Percentiles rank a stretch among this genome's conserved stretches.
These are phyloP conservation scores for Penicillium cinerascens DNA, from an alignment of 495 filamentous ascomycete genomes.

Conservation along the genomic window DNA sequence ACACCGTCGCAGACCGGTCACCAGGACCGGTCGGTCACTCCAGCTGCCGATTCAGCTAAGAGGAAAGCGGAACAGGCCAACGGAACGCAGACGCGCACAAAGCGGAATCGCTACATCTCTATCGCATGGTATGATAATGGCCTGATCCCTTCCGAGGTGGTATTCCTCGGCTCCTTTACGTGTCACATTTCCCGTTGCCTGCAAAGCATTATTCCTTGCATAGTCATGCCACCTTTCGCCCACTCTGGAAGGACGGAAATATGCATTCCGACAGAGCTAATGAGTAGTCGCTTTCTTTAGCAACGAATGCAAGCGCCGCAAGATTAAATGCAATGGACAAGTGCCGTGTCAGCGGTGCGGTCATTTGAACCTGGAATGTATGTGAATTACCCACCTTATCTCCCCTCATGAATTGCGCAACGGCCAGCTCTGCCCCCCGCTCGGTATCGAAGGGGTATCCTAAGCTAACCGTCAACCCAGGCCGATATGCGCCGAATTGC, in stretches of 20 bases:
- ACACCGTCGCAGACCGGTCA: constrained; percentile 20
- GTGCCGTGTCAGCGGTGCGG: constrained; percentile 86
- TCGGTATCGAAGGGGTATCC: background rate
- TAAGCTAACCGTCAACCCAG: constrained; percentile 19
- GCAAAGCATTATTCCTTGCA: background rate
- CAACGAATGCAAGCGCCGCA: constrained; percentile 90
- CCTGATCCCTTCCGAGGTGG: constrained; percentile 9
- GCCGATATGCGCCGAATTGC: constrained; percentile 87
- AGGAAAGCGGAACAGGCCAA: constrained; percentile 47
- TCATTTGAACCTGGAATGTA: constrained; percentile 79
- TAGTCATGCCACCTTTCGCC: constrained; percentile 10
- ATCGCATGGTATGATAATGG: constrained; percentile 73
- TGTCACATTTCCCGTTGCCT: background rate
- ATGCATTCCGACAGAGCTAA: constrained; percentile 13
- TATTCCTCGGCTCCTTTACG: background rate
- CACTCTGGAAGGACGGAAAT: background rate
- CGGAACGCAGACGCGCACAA: constrained; percentile 48
- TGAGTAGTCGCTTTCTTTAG: constrained; percentile 21
- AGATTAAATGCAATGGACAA: constrained; percentile 94
- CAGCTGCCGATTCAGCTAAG: constrained; percentile 36
- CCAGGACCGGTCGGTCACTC: constrained; percentile 23
- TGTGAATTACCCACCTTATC: constrained; percentile 8
- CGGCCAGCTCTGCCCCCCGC: background rate
- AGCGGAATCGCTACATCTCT: constrained; percentile 76
- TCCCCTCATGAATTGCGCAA: background rate